Base-by-base conservation (phyloP, 352 stramenopile genomes). In the Thalassiosira mediterranea region DNA sequence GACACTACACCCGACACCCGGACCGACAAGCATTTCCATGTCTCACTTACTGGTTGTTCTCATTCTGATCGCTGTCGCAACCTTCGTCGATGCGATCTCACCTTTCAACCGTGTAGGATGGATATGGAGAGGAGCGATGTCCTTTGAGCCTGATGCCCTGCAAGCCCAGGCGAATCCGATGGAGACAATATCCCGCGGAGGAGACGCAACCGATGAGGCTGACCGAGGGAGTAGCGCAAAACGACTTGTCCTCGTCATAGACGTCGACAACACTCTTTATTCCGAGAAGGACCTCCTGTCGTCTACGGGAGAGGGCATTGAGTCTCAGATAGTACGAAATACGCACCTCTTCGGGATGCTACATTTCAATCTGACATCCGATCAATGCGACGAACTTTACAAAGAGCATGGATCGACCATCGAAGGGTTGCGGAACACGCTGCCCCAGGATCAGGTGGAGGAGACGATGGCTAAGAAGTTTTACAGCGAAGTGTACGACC, bases 231-330 rank as follows among this genome's bases (percentile, higher is more conserved):
- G n/a, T n/a, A n/a, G n/a, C n/a, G n/a, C n/a, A n/a, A n/a, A n/a
- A n/a, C n/a, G n/a, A n/a, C n/a, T n/a, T n/a, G 76, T 91, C 15
- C 65, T 95, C 5, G 60, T 94, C 8, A 72, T 95, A 11, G 91
- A 95, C 73, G 84, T 94, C 23, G 91, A 95, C 72, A 94, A 94
- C 49, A 94, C 86, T 3, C 71, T 95, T 0, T 95, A 95, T 65
- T 70, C 58, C 48, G 78, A 92, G 76, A 10, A 40, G 26, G 34
- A 75, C 21, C 61, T 83, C 19, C 19, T 61, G 25, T 46, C 26
- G 37, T 70, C 62, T 10, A 59, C 49, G 29, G 34, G 57, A 0
- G 4, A 57, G 52, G 81, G 81, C 0, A 88, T 92, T 52, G 86
- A 93, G 77, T 49, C 52, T n/a, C 88, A 95, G 83, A 94, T 95